Evolutionary conservation across 2,329 filamentous ascomycete species (phyloP).

Genomic region (Ophiocordyceps robertsii): DNA sequence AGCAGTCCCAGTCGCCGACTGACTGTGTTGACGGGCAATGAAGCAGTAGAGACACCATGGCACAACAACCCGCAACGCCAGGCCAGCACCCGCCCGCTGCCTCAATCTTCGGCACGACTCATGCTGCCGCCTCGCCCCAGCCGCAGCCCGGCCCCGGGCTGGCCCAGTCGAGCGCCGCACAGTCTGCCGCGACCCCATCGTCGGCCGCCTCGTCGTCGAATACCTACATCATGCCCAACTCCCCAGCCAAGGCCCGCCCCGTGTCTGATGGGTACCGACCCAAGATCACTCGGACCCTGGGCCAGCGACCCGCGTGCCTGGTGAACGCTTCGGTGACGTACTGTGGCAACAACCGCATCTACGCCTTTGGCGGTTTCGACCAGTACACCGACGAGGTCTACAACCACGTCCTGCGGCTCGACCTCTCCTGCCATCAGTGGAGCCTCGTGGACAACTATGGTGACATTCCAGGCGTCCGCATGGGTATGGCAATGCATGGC

Average conservation of each 20-base stretch:
- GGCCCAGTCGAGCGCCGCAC: slow-evolving; percentile 11
- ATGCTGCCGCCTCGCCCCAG: slow-evolving; percentile 12
- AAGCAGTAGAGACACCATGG: slow-evolving; percentile 19
- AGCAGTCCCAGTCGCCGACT: not conserved
- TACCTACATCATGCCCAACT: slow-evolving; percentile 86
- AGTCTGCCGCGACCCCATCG: slow-evolving; percentile 9
- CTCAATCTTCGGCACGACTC: slow-evolving; percentile 32
- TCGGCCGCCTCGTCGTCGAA: slow-evolving; percentile 34
- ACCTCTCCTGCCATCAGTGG: slow-evolving; percentile 83
- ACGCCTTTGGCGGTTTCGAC: slow-evolving; percentile 95
- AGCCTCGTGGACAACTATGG: slow-evolving; percentile 96
- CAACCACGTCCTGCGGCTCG: slow-evolving; percentile 86
- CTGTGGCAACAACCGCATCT: slow-evolving; percentile 93
- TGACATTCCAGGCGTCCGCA: slow-evolving; percentile 90
- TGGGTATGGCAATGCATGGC: slow-evolving; percentile 46
- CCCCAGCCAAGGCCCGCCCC: slow-evolving; percentile 54
- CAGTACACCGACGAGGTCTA: slow-evolving; percentile 99
- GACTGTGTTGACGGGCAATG: slow-evolving; percentile 1
- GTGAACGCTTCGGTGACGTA: slow-evolving; percentile 99
- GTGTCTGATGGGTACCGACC: slow-evolving; percentile 68
- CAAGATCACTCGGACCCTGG: slow-evolving; percentile 64
- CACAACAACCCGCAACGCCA: slow-evolving; percentile 30
- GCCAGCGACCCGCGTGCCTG: slow-evolving; percentile 78
- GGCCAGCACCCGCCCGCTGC: slow-evolving; percentile 21
- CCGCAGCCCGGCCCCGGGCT: slow-evolving; percentile 11